Evolutionary conservation across 257 asterid species (phyloP).

Genomic region (Asclepias syriaca): DNA sequence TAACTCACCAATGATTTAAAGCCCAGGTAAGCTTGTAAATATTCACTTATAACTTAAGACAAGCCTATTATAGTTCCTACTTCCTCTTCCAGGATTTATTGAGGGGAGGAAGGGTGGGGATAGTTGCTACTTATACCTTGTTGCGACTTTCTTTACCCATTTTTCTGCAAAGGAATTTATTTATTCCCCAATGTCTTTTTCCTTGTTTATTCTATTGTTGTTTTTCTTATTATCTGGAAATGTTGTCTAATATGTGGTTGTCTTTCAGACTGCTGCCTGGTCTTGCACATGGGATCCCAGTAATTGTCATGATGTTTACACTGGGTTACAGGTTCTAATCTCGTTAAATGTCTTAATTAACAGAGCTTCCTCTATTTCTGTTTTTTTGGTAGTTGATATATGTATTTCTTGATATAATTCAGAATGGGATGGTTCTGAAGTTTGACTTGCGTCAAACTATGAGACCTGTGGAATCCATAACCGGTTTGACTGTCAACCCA

Average conservation of each 20-base stretch:
- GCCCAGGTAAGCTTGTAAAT: background rate
- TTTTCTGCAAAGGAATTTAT: background rate
- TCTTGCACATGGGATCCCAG: slow-evolving; percentile 89
- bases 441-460: slow-evolving; percentile 79
- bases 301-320: slow-evolving; percentile 57
- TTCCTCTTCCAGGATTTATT: background rate
- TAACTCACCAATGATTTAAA: background rate
- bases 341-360: slow-evolving; percentile 7
- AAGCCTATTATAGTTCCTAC: background rate
- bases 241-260: slow-evolving; percentile 11
- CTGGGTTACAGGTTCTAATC: slow-evolving; percentile 82
- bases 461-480: slow-evolving; percentile 56
- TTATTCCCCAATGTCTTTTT: background rate
- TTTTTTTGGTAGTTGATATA: slow-evolving; percentile 14
- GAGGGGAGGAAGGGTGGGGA: background rate
- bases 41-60: background rate
- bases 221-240: background rate
- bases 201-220: background rate
- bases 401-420: slow-evolving; percentile 20
- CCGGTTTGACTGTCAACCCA: slow-evolving; percentile 57
- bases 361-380: slow-evolving; percentile 1
- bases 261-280: slow-evolving; percentile 85
- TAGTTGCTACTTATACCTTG: background rate
- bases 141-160: background rate
- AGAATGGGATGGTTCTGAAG: slow-evolving; percentile 81